Base-by-base conservation (phyloP, 164 flowering plant species). In the Malania oleifera region DNA sequence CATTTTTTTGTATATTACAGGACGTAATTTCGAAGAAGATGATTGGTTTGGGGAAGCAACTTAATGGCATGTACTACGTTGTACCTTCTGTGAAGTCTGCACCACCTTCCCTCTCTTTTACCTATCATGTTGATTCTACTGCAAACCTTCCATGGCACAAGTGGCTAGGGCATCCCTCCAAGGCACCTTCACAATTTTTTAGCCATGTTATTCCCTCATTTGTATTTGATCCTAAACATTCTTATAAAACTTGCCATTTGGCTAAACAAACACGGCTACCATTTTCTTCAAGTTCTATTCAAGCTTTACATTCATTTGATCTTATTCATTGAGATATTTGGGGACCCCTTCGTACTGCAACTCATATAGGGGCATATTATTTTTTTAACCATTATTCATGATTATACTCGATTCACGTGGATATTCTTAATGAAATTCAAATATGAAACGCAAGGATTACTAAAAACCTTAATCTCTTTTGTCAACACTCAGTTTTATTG, bases 391-490 rank as follows among this genome's bases (percentile, higher is more conserved):
- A 31, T 31, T 31, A 9, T 31, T 31, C 6, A 9, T 31, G 35
- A 31, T 31, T 31, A 31, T 31, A 31, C 6, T 31, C 35, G 9
- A 4, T 31, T 31, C 35, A 9, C 35, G 9, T 44, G 48, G 48
- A 5, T 44, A 44, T 44, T 44, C 48, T 44, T 44, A 5, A 44
- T 44, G 48, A 44, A 44, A 17, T 44, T 44, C 48, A 44, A 44
- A 44, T 44, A 4, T 20, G 48, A 44, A 44, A 44, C 18, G 5
- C 48, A 44, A 44, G 15, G 12, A 4, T 44, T 44, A 14, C 48
- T 44, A 17, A 17, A 44, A 44, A 5, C 48, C 15, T 44, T 44
- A 4, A 44, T 44, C 48, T 5, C 48, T 5, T 44, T 44, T 44
- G 48, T 44, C 48, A 44, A 44, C 48, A 44, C 48, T 44, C 22